Percentiles rank a stretch among this genome's conserved stretches.
Evolutionary conservation across 2,329 filamentous ascomycete species (phyloP).

Genomic region (Pyricularia sp.): DNA sequence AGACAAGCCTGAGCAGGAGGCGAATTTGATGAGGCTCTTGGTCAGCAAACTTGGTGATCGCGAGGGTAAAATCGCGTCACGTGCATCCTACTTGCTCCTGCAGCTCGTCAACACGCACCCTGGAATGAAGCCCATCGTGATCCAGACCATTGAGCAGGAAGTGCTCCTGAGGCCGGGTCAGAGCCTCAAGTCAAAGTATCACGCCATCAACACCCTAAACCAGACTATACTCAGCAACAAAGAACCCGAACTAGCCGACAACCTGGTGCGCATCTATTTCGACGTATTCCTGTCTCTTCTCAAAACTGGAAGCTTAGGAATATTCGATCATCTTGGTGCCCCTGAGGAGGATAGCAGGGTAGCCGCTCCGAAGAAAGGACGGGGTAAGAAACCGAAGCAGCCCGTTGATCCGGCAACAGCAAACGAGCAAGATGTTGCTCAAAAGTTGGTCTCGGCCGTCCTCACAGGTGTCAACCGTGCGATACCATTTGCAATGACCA

Average conservation of each 20-base stretch:
- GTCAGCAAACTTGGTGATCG: slow-evolving; percentile 97
- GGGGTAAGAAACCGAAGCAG: slow-evolving; percentile 13
- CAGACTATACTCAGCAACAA: slow-evolving; percentile 86
- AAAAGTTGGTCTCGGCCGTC: slow-evolving; percentile 87
- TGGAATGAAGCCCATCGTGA: slow-evolving; percentile 84
- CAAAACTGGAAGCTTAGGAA: slow-evolving; percentile 44
- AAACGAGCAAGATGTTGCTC: slow-evolving; percentile 60
- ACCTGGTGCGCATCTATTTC: slow-evolving; percentile 86
- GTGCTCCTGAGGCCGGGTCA: slow-evolving; percentile 81
- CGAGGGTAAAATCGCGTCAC: slow-evolving; percentile 89
- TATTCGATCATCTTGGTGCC: slow-evolving; percentile 27
- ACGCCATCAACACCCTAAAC: slow-evolving; percentile 92
- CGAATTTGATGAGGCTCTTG: slow-evolving; percentile 80
- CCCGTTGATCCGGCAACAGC: slow-evolving; percentile 25
- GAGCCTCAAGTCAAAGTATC: slow-evolving; percentile 83
- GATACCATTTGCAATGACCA: slow-evolving; percentile 81
- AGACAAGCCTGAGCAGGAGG: slow-evolving; percentile 95
- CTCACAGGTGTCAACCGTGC: slow-evolving; percentile 93
- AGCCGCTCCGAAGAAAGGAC: slow-evolving; percentile 4
- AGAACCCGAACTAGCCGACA: slow-evolving; percentile 71
- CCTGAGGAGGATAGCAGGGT: slow-evolving; percentile 12
- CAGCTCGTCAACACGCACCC: slow-evolving; percentile 85
- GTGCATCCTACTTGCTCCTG: slow-evolving; percentile 85
- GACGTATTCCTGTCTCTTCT: slow-evolving; percentile 75
- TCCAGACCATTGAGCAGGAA: slow-evolving; percentile 78